Evolutionary conservation across 352 stramenopile genomes (phyloP), one percentile per base, ranked within the genome.

Genomic region (Phytophthora chlamydospora): DNA sequence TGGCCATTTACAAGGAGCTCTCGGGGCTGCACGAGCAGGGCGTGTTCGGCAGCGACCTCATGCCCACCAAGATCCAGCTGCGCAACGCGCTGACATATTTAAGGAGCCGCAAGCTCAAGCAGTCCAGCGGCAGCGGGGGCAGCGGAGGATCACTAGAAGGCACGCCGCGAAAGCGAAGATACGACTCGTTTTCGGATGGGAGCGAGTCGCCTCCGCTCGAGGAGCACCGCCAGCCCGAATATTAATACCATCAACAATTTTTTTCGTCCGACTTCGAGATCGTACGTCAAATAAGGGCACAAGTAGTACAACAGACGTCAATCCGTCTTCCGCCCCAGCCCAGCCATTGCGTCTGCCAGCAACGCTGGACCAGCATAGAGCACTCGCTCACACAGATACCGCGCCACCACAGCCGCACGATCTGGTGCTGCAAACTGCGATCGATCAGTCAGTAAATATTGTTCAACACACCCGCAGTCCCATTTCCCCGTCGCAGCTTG

Each of bases 1-100:
- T 91, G 83, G 60, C 75, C 9, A 91, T 90, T 52, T 91, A 85
- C 73, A 88, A 88, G 43, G 76, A 89, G 54, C 73, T 92, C 31
- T 65, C 73, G 44, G 54, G 58, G 42, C 62, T 92, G 39, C 83
- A 92, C 44, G 61, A 76, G 42, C 62, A 78, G 13, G 74, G 80
- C 12, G 62, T 51, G 5, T 92, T 92, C 53, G 78, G 80, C n/a
- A 65, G 74, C 35, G 80, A 90, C 60, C 80, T 88, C 59, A 92
- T 92, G 83, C 83, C 83, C 0, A 92, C 80, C 40, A 92, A 92
- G 62, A 92, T 90, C 51, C 83, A 92, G 63, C 67, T 92, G 40
- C 80, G 83, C 54, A 92, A 92, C 53, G 83, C 83, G 16, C 68
- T 92, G 38, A 92, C 83, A 33, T 92, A 92, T 81, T 78, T 92